Percentiles rank a stretch among this genome's conserved stretches.
Conservation (phyloP, 495 filamentous ascomycete genomes). For the Daldinia bambusicola region DNA sequence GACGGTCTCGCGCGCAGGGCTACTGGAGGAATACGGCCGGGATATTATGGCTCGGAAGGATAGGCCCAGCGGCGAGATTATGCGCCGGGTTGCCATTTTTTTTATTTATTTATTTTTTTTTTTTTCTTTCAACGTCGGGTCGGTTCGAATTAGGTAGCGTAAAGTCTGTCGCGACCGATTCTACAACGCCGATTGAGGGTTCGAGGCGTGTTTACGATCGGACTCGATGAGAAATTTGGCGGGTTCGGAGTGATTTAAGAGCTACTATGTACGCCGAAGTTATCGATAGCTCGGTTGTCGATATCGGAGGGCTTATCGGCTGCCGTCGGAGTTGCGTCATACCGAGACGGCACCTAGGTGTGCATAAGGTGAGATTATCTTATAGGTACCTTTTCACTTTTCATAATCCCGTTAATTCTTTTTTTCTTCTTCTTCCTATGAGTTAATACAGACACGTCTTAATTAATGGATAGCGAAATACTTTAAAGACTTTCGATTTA, state of each 20-base stretch:
- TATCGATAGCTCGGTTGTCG: slow-evolving; percentile 12
- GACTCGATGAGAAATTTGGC: slow-evolving; percentile 9
- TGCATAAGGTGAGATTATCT: background rate
- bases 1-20: slow-evolving; percentile 32
- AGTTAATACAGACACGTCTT: background rate
- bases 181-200: slow-evolving; percentile 1
- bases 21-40: slow-evolving; percentile 27
- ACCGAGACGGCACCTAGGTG: background rate
- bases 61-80: slow-evolving; percentile 28
- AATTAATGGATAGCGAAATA: too few species aligned
- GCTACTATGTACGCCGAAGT: slow-evolving; percentile 13
- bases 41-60: slow-evolving; percentile 32
- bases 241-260: slow-evolving; percentile 8
- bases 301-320: slow-evolving; percentile 34
- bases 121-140: background rate
- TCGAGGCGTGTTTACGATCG: background rate
- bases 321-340: background rate
- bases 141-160: background rate
- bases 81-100: slow-evolving; percentile 40
- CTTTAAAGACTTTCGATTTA: background rate
- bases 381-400: background rate
- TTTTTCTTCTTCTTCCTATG: background rate
- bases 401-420: background rate
- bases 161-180: background rate
- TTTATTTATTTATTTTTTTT: too few species aligned